A percentile compares a stretch with the other conserved stretches of the same genome.
These are phyloP conservation scores for Saccharomycopsis guyanensis DNA, from an alignment of 805 yeast species.

Conservation along the genomic window DNA sequence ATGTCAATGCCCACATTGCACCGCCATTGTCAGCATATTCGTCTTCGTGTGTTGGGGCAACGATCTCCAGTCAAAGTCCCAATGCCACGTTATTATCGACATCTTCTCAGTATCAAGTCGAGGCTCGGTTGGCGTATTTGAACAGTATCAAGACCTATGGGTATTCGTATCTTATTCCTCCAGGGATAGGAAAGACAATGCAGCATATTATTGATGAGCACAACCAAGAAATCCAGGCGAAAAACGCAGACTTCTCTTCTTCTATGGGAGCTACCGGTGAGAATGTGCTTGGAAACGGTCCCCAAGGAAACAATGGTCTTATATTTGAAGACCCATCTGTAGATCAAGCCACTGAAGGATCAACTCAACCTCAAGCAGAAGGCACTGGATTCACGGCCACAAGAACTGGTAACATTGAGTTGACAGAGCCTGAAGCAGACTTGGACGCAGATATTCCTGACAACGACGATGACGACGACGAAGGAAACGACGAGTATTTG, in stretches of 20 bases:
- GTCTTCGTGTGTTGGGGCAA: slow-evolving; percentile 20
- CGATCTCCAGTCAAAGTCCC: slow-evolving; percentile 4
- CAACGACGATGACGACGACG: slow-evolving; percentile 12
- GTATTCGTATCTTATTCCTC: slow-evolving; percentile 42
- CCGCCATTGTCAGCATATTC: slow-evolving; percentile 21
- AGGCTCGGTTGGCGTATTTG: slow-evolving; percentile 17
- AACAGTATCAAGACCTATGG: slow-evolving; percentile 38
- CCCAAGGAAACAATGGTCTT: slow-evolving; percentile 1
- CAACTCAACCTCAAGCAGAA: slow-evolving; percentile 20
- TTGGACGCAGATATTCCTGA: slow-evolving; percentile 26
- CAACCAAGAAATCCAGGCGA: slow-evolving; percentile 25
- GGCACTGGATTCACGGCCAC: slow-evolving; percentile 17
- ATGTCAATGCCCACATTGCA: slow-evolving; percentile 12
- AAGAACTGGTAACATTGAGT: too few species aligned
- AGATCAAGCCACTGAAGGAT: background rate
- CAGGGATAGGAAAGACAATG: slow-evolving; percentile 54
- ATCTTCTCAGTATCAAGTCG: slow-evolving; percentile 12
- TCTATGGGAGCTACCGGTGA: slow-evolving; percentile 17
- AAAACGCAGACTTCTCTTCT: slow-evolving; percentile 20
- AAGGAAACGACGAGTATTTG: slow-evolving; percentile 23
- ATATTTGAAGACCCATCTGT: slow-evolving; percentile 9
- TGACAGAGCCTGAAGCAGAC: slow-evolving; percentile 25
- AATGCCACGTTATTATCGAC: background rate
- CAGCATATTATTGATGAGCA: slow-evolving; percentile 29
- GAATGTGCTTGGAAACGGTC: slow-evolving; percentile 20